Evolutionary conservation across 352 stramenopile species (phyloP), one percentile per base, ranked within the genome.

Genomic region (Pythium scleroteichum): DNA sequence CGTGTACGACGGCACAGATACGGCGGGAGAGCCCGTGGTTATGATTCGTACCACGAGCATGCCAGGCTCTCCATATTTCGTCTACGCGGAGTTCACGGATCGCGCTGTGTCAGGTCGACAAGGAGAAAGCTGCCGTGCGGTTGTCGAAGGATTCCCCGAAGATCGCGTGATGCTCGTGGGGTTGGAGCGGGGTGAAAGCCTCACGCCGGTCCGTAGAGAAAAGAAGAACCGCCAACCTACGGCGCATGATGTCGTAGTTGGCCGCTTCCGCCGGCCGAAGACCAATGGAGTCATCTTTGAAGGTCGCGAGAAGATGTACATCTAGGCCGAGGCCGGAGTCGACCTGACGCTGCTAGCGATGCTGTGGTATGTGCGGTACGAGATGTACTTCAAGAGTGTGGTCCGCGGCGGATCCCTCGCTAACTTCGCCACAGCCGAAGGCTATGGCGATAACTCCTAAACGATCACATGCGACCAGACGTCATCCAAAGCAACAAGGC

Each of bases 361-460:
- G 53, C 9, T 60, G 14, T 60, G 53, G 53, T 60, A n/a, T n/a
- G n/a, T 60, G 39, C 53, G 53, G 16, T 60, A 60, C 26, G 40
- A 60, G 24, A 27, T 60, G 32, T 60, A 52, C 35, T 56, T 29
- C 22, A 44, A 45, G 32, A 45, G 8, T 8, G 49, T 56, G 8
- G 19, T 19, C 24, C 13, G 8, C 13, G 23, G 46, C 24, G 26
- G 46, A 6, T n/a, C 44, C 5, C 38, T 52, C 46, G 19, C 46
- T 16, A 24, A 52, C 23, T 35, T 23, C 14, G 38, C 22, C 23
- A 52, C 19, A 24, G 22, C 26, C 13, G 46, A 39, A 17, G 14
- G 35, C 22, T 27, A 38, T 13, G 46, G 35, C 12, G 46, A 52
- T 35, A 20, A 23, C 42, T 27, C n/a, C n/a, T n/a, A n/a, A n/a